Evolutionary conservation across 768 basidiomycete species (phyloP).

Genomic region (Punctularia strigosozonata): DNA sequence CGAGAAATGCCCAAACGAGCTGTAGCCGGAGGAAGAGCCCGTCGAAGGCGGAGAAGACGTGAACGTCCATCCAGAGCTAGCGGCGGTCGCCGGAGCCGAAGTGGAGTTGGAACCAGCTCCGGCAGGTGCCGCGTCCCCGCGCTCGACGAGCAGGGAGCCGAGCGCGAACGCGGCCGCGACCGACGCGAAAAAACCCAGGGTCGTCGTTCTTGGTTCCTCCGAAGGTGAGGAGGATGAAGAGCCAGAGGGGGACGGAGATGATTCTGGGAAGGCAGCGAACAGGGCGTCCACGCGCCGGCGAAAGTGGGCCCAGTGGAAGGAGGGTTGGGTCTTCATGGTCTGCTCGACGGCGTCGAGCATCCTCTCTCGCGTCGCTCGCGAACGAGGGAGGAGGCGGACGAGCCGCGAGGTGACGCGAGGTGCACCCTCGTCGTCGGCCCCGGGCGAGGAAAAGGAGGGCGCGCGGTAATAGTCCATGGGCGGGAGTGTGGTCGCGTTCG

Average conservation of each 20-base stretch:
- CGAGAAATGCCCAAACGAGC: too few species aligned
- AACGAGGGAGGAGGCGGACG: slow-evolving; percentile 27
- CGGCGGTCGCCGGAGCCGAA: background rate
- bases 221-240: too few species aligned
- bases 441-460: slow-evolving; percentile 12
- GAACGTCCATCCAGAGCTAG: too few species aligned
- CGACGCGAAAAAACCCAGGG: slow-evolving; percentile 44
- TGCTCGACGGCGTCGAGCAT: slow-evolving; percentile 28
- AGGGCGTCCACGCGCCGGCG: slow-evolving; percentile 30
- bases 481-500: background rate
- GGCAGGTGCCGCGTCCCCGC: slow-evolving; percentile 1
- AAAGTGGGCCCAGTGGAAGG: slow-evolving; percentile 37
- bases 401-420: slow-evolving; percentile 27
- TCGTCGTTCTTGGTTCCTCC: slow-evolving; percentile 13
- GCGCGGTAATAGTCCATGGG: background rate
- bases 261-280: too few species aligned
- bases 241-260: too few species aligned
- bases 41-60: too few species aligned
- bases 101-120: background rate
- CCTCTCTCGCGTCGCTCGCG: slow-evolving; percentile 23
- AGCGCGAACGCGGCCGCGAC: slow-evolving; percentile 49
- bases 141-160: slow-evolving; percentile 28
- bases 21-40: too few species aligned
- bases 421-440: slow-evolving; percentile 8
- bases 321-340: slow-evolving; percentile 35